Conservation (phyloP, 352 stramenopile genomes). For the Globisporangium alternatum region DNA sequence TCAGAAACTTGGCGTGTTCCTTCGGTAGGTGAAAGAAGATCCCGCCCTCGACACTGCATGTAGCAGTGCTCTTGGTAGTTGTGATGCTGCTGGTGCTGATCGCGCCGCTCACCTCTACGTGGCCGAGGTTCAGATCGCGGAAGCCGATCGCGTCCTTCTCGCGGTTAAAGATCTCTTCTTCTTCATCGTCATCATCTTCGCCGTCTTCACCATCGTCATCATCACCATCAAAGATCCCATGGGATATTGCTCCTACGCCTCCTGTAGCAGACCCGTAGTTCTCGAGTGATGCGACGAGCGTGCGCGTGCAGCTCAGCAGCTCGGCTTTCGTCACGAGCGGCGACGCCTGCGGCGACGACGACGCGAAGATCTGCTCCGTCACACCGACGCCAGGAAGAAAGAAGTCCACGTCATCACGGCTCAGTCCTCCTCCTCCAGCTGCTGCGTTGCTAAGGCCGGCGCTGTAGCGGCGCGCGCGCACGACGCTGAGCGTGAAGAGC, state of each 20-base stretch:
- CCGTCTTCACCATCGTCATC: slow-evolving; percentile 17
- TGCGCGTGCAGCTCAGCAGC: slow-evolving; percentile 24
- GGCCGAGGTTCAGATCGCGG: slow-evolving; percentile 22
- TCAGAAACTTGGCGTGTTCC: slow-evolving; percentile 15
- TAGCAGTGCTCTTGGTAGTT: not conserved
- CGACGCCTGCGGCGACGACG: slow-evolving; percentile 3
- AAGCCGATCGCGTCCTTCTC: slow-evolving; percentile 45
- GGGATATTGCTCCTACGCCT: slow-evolving; percentile 9
- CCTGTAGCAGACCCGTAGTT: slow-evolving; percentile 7
- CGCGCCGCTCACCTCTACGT: not conserved
- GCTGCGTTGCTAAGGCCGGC: slow-evolving; percentile 11
- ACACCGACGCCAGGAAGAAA: not conserved
- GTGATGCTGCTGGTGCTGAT: not conserved
- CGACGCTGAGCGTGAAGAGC: slow-evolving; percentile 18
- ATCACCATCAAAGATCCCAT: slow-evolving; percentile 17
- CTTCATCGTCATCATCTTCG: slow-evolving; percentile 40
- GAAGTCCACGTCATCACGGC: slow-evolving; percentile 33
- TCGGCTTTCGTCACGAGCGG: slow-evolving; percentile 16
- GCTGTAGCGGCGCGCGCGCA: slow-evolving; percentile 20
- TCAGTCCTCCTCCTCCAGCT: not conserved
- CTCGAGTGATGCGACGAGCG: slow-evolving; percentile 24
- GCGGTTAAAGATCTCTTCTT: slow-evolving; percentile 75
- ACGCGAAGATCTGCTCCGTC: not conserved
- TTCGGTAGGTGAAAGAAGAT: slow-evolving; percentile 53
- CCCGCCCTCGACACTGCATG: slow-evolving; percentile 18